Evolutionary conservation across 345 rosid genomes (phyloP), one percentile per base, ranked within the genome.

Genomic region (Arabidopsis suecica): DNA sequence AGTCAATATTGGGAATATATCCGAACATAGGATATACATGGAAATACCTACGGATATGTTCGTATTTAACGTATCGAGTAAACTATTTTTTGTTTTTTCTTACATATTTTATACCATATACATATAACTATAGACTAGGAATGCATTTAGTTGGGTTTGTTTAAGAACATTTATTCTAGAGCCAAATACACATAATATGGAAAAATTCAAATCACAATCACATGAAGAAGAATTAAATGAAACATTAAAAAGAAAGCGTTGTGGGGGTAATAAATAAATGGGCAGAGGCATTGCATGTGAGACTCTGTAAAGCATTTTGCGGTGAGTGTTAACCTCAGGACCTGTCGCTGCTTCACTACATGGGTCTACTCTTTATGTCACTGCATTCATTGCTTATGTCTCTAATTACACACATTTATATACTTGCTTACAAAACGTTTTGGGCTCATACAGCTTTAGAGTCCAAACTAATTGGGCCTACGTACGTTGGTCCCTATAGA

Each of bases 271-370:
- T 9, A 47, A 18, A 45, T 18, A 75, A 75, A 75, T 60, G 57
- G 68, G 62, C 36, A 76, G 79, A 61, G 47, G 79, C 79, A 76
- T 33, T 68, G 74, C 79, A 76, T 76, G 79, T 76, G 79, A 76
- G 55, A 68, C 69, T 53, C 74, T 76, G 74, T 33, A 68, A 68
- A 76, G 64, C 64, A 76, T 50, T 50, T 51, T 76, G 70, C 70
- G 79, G 79, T 69, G 79, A 61, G 55, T 69, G 74, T 61, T 64
- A 48, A 48, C 70, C 70, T 69, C 74, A 69, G 79, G 50, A 76
- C 79, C 69, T 69, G 74, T 76, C 64, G 49, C 69, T 76, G 64
- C 69, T 61, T 68, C 62, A 34, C 56, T 60, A 68, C 74, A 68
- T 59, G 73, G 79, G 68, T 74, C 78, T 67, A 36, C 73, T 73